Evolutionary conservation across 768 basidiomycete genomes (phyloP), one percentile per base, ranked within the genome.

Genomic region (Wakefieldia striispora): DNA sequence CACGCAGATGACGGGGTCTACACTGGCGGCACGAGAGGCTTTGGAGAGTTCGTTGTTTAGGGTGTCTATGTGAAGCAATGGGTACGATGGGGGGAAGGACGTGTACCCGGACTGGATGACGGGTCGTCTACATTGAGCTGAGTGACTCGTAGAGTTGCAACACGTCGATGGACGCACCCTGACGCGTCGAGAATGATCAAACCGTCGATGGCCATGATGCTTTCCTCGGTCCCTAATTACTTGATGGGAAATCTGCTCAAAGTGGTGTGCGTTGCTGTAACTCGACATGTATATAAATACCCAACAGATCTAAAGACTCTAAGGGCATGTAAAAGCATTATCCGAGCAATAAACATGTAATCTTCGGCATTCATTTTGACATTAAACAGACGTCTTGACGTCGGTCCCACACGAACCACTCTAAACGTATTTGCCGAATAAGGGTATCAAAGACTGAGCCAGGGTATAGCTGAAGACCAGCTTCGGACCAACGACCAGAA

Each of bases 401-500:
- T 16, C 24, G 47, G 19, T 26, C 21, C 20, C 20, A 42, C 11
- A 41, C 21, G 13, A 10, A 7, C 23, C 42, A 43, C 44, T 62
- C 62, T 65, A 91, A 54, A 91, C 89, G 68, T 90, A 95, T 68
- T 91, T 82, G 37, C 85, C 80, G 71, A 95, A 97, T 60, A 86
- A 73, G 40, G 95, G 95, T 75, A 98, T 97, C 69, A 98, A 76
- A 16, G 88, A 89, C 71, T 98, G 95, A 11, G 95, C 95, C 4
- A 97, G 81, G 42, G 95, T 98, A 75, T 95, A 97, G 61, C 91
- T 93, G 80, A 98, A 98, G 60, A 98, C 92, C 31, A 98, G 83
- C 74, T 98, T 97, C 35, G 95, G 95, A 44, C 94, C 95, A 33
- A 98, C 94, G 53, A 97, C 93, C 40, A 97, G 78, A 59, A 95